phyloP scores from a whole-genome alignment of 2,329 filamentous ascomycete genomes.

The Xylariomycetidae sp. region DNA sequence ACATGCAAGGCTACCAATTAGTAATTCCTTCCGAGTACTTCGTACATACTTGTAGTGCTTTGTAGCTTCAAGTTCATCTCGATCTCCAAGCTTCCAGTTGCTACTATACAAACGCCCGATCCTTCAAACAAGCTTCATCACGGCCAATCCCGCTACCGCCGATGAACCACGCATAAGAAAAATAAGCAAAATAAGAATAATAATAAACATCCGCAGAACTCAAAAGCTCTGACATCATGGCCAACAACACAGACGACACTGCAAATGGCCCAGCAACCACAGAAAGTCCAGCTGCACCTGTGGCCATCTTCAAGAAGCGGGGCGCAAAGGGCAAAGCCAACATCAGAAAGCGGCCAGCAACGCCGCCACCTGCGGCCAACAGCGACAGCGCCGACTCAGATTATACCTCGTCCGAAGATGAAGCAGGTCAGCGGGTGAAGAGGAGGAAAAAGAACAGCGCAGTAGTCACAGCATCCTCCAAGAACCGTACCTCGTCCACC shows the following conservation, averaged over 20 bases:
- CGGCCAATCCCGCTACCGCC: too few relatives aligned
- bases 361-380: constrained; percentile 64
- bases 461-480: constrained; percentile 61
- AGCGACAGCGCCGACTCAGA: constrained; percentile 53
- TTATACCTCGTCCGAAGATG: constrained; percentile 72
- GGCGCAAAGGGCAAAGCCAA: constrained; percentile 70
- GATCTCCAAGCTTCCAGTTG: too few relatives aligned
- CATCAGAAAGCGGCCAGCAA: constrained; percentile 74
- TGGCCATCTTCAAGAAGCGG: constrained; percentile 82
- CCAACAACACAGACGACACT: constrained; percentile 10
- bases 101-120: too few relatives aligned
- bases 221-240: constrained; percentile 9
- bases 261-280: constrained; percentile 8
- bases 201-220: too few relatives aligned
- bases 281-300: constrained; percentile 37
- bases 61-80: too few relatives aligned
- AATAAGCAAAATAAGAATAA: too few relatives aligned
- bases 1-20: too few relatives aligned
- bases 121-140: too few relatives aligned
- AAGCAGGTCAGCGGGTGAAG: constrained; percentile 73
- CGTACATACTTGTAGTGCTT: too few relatives aligned
- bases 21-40: too few relatives aligned
- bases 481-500: constrained; percentile 34
- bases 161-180: too few relatives aligned
- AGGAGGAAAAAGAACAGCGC: constrained; percentile 66